phyloP scores from a whole-genome alignment of 2,329 filamentous ascomycete species.

The Aspergillus jensenii region DNA sequence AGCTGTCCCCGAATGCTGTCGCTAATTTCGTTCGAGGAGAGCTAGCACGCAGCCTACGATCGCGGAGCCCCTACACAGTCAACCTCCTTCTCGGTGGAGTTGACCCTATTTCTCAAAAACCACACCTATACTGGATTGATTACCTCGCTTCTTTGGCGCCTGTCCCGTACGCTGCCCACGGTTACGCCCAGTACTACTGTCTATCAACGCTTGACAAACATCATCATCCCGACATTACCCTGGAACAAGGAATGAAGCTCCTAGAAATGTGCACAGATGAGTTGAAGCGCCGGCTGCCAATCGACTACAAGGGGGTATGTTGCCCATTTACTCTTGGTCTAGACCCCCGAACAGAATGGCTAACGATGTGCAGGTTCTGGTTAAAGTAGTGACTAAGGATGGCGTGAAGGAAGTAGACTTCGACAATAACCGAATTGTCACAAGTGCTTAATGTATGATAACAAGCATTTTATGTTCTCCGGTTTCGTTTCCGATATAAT shows the following conservation, averaged over 20 bases:
- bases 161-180: constrained; percentile 93
- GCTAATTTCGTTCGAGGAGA: constrained; percentile 93
- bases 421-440: constrained; percentile 69
- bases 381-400: constrained; percentile 94
- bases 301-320: constrained; percentile 95
- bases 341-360: constrained; percentile 4
- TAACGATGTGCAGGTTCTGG: constrained; percentile 48
- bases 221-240: constrained; percentile 89
- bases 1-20: constrained; percentile 84
- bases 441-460: constrained; percentile 46
- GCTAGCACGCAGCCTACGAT: constrained; percentile 85
- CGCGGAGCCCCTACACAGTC: constrained; percentile 91
- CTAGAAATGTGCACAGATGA: constrained; percentile 95
- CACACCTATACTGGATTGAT: constrained; percentile 93
- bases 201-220: constrained; percentile 97
- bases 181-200: constrained; percentile 99
- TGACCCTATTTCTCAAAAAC: constrained; percentile 87
- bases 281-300: constrained; percentile 91
- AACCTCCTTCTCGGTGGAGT: constrained; percentile 94
- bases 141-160: constrained; percentile 87
- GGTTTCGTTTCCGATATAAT: constrained; percentile 24
- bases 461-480: constrained; percentile 26
- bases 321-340: background rate
- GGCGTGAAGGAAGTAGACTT: constrained; percentile 83
- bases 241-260: constrained; percentile 88